Percentiles rank a stretch among this genome's conserved stretches.
These are phyloP conservation scores for Xerophyta viscosa DNA, from an alignment of 106 monocot species.

Conservation along the genomic window DNA sequence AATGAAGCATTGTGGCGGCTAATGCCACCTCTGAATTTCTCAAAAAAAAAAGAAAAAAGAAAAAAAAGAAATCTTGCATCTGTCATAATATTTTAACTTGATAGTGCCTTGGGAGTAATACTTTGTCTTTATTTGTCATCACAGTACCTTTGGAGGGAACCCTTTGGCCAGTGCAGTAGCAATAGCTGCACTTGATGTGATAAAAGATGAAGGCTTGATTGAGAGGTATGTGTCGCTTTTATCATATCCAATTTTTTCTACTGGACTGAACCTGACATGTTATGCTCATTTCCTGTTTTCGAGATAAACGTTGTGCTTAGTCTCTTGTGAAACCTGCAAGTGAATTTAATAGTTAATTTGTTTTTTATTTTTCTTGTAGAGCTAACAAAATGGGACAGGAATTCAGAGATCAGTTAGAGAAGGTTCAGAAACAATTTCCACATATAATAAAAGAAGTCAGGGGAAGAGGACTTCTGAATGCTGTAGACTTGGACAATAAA, in stretches of 20 bases:
- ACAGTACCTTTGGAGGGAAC: constrained; percentile 98
- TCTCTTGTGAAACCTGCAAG: too few relatives aligned
- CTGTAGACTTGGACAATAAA: constrained; percentile 59
- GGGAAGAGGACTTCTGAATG: constrained; percentile 92
- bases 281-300: too few relatives aligned
- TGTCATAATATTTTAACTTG: too few relatives aligned
- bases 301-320: too few relatives aligned
- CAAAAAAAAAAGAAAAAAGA: too few relatives aligned
- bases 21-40: too few relatives aligned
- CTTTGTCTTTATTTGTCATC: constrained; percentile 2
- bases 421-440: constrained; percentile 63
- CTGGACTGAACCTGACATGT: too few relatives aligned
- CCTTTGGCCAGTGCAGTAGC: constrained; percentile 91
- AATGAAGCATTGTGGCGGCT: too few relatives aligned
- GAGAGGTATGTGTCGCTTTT: constrained; percentile 49
- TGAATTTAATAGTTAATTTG: too few relatives aligned
- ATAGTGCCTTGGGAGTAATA: too few relatives aligned
- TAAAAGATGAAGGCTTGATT: constrained; percentile 73
- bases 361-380: too few relatives aligned
- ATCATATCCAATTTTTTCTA: background rate
- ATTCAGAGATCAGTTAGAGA: constrained; percentile 55
- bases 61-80: too few relatives aligned
- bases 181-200: constrained; percentile 71
- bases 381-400: constrained; percentile 74
- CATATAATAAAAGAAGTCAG: constrained; percentile 80